Base-by-base conservation (phyloP, 169 alveolate genomes). In the Eimeria praecox region DNA sequence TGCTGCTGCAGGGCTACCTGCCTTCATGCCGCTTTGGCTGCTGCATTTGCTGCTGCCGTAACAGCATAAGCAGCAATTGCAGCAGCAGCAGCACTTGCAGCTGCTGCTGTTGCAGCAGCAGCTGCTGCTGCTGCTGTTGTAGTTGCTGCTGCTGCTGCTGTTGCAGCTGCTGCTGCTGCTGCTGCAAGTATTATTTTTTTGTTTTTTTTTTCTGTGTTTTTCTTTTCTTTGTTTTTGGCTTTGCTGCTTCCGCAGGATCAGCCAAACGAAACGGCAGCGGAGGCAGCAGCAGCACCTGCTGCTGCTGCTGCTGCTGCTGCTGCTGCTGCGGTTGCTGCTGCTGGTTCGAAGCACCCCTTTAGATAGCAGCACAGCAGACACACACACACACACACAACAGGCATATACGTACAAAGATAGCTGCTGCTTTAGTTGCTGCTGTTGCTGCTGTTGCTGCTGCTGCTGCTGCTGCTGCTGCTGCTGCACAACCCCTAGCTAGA, bases 291-390 rank as follows among this genome's bases (percentile, higher is more conserved):
- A 77, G 87, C 62, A 22, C 35, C 24, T 22, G 87, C 87, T 35
- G 62, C 87, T 77, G 87, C 54, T 73, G 83, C 49, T 73, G 83
- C 87, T 77, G 87, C 62, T 40, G 87, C 59, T 77, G 80, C 87
- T 77, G 59, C 87, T 77, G 52, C 62, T 77, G 80, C 87, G 35
- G 59, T 62, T 77, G 52, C 62, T 77, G 87, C 87, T 35, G 59
- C 62, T 27, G 35, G 54, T 38, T 77, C 3, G 62, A 38, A 18
- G 10, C 44, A 0, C 44, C 44, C 80, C 80, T 69, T n/a, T 12
- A 16, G 24, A 16, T 4, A 64, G 56, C 56, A 5, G 56, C 16
- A 66, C 30, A 71, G 14, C 83, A 71, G 27, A n/a, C n/a, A n/a
- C n/a, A n/a, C n/a, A n/a, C 87, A 77, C 20, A 77, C 46, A 33